Base-by-base conservation (phyloP, 106 monocot genomes). In the Vanilla planifolia region DNA sequence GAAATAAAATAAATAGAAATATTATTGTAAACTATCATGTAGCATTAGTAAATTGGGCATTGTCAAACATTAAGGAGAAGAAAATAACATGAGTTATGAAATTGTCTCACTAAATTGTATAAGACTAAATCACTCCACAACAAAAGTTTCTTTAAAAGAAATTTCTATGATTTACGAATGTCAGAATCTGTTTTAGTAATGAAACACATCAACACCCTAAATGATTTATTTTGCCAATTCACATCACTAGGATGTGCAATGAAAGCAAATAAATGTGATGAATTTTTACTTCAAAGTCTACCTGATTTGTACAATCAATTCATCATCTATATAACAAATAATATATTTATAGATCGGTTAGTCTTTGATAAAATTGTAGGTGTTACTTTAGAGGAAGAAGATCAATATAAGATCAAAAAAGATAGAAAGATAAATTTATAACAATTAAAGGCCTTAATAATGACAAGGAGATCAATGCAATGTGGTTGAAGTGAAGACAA, bases 111-210 rank as follows among this genome's bases (percentile, higher is more conserved):
- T 5, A 52, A 25, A 52, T 25, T 52, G 51, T 24, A 52, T 27
- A 27, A 52, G 51, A 27, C 51, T 27, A 52, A 52, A 25, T 52
- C 23, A 52, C 51, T 25, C 2, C 51, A 52, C 51, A 52, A 52
- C 51, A 52, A 23, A 25, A 23, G 23, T 13, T 23, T 24, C 23
- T 24, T 52, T 25, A 52, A 52, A 24, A 52, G 22, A 25, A 52
- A 13, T 8, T 13, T 25, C 5, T 52, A 25, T 27, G 27, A 5
- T 24, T 27, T 52, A 25, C 51, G 14, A 23, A 52, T 52, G 51
- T 25, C 14, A 24, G 10, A 52, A 24, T 52, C 51, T 2, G 27
- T 27, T 23, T 24, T 27, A n/a, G 51, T 52, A 27, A 52, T 27
- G 1, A 27, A 52, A 5, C 51, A 52, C 51, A 52, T 52, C 10